A percentile compares a stretch with the other conserved stretches of the same genome.
Conservation (phyloP, 805 yeast species). For the Saturnispora serradocipensis region DNA sequence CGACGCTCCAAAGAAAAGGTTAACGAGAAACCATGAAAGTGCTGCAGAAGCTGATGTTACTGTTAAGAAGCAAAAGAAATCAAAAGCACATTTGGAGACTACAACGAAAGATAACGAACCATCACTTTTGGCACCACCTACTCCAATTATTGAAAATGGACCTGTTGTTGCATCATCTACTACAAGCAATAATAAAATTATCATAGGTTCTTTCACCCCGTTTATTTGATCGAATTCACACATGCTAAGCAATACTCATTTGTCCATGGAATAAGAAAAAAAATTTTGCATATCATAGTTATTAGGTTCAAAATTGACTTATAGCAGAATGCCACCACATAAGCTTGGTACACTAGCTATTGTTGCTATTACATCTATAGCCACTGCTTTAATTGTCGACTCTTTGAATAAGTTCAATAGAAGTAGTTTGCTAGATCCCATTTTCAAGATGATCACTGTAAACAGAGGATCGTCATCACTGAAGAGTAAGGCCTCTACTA, state of each 20-base stretch:
- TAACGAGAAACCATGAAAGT: background rate
- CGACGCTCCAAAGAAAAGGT: background rate
- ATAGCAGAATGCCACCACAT: background rate
- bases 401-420: background rate
- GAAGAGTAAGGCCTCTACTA: background rate
- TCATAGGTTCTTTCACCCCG: slow-evolving; percentile 12
- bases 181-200: slow-evolving; percentile 11
- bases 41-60: background rate
- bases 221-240: background rate
- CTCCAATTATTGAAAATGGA: background rate
- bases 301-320: background rate
- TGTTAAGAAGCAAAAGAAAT: background rate
- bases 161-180: slow-evolving; percentile 11
- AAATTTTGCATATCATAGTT: background rate
- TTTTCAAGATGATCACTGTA: background rate
- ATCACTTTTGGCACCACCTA: background rate
- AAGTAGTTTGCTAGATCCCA: background rate
- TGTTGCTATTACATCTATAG: background rate
- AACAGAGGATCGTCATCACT: background rate
- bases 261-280: background rate
- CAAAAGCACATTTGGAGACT: background rate
- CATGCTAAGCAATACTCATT: background rate
- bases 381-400: slow-evolving; percentile 3
- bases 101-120: background rate
- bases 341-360: background rate